Base-by-base conservation (phyloP, 768 basidiomycete species). In the Mycena crocata region DNA sequence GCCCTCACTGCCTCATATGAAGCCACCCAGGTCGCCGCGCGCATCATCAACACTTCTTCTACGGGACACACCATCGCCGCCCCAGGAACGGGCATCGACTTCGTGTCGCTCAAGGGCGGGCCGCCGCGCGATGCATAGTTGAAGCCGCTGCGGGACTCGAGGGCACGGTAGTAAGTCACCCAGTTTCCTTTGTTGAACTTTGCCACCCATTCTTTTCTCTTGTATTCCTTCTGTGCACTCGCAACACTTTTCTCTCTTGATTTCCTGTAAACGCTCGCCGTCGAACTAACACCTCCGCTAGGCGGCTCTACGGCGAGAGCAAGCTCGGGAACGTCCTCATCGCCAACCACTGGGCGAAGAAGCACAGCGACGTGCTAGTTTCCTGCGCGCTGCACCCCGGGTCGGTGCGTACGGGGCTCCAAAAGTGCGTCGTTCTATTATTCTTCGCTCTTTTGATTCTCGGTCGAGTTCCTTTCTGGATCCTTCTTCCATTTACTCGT, bases 21-120 rank as follows among this genome's bases (percentile, higher is more conserved):
- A 17, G 44, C 30, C 1, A 55, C 42, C 2, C 10, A 46, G 4
- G 42, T 64, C 24, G 70, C 72, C 17, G 69, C 66, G 15, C 77
- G 78, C 7, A 69, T 79, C 21, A 59, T 79, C 31, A 69, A 75
- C 57, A 73, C 70, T 8, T 73, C 73, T 4, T 76, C 67, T n/a
- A 56, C 50, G 2, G 66, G 64, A 31, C 63, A 64, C 51, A 55
- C 55, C 19, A 0, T 55, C 1, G 67, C 62, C 4, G 28, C 32
- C 9, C 35, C 58, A 1, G 40, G 35, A 1, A 52, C 39, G 21
- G 67, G 67, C 13, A 64, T 68, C 34, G 67, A 63, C 13, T 60
- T 61, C 19, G 50, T 48, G 17, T 56, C 51, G 2, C 51, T 68
- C 35, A 56, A 42, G 14, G 50, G 51, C 37, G 52, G 67, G 1